Conservation (phyloP, 1,284 basidiomycete species). For the Ganoderma sp. region DNA sequence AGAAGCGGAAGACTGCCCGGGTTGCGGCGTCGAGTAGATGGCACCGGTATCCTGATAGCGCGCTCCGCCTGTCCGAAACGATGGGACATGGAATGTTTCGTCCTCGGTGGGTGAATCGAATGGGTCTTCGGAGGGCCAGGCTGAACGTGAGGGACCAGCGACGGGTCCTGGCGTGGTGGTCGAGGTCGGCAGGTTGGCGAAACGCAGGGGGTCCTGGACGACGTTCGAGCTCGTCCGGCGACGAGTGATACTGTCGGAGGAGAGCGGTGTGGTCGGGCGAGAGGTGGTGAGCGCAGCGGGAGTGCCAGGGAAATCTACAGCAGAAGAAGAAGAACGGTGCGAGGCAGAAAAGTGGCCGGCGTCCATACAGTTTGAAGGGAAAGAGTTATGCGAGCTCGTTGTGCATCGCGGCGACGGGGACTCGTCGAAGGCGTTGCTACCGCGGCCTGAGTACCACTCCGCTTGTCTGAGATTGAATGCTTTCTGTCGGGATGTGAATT, state of each 20-base stretch:
- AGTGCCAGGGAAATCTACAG: constrained; percentile 57
- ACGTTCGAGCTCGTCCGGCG: constrained; percentile 62
- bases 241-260: constrained; percentile 53
- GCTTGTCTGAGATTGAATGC: constrained; percentile 2
- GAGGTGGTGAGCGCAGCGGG: constrained; percentile 49
- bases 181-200: constrained; percentile 36
- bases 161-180: constrained; percentile 10
- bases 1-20: constrained; percentile 57
- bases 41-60: constrained; percentile 39
- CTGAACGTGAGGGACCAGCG: constrained; percentile 29
- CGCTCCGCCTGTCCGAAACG: constrained; percentile 28
- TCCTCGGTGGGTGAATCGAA: constrained; percentile 49
- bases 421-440: constrained; percentile 21
- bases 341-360: constrained; percentile 24
- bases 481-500: too few species aligned
- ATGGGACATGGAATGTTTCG: constrained; percentile 30
- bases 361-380: constrained; percentile 29
- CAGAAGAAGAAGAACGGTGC: constrained; percentile 51
- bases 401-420: constrained; percentile 30
- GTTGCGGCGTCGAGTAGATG: constrained; percentile 48
- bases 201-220: constrained; percentile 52
- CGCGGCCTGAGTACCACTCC: constrained; percentile 16
- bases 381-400: constrained; percentile 24
- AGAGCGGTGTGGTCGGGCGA: constrained; percentile 54
- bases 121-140: constrained; percentile 50